phyloP scores from a whole-genome alignment of 257 asterid genomes.

The Plantago ovata region DNA sequence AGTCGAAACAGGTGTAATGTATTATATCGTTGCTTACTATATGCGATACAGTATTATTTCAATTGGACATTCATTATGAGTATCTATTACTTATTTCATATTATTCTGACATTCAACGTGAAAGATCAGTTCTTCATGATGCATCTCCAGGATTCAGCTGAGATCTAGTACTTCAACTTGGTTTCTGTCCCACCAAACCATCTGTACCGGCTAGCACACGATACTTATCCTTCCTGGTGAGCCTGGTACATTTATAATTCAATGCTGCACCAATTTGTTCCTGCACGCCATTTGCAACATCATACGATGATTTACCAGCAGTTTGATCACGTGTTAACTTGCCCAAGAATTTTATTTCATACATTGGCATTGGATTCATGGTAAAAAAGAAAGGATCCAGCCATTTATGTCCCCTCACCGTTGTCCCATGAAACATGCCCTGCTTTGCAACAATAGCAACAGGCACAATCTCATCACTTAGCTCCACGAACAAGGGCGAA shows the following conservation, averaged over 20 bases:
- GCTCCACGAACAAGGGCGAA: conserved; percentile 63
- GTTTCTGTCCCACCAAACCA: neutral
- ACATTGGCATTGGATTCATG: conserved; percentile 77
- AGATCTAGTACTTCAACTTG: neutral
- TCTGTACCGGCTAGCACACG: neutral
- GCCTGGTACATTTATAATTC: neutral
- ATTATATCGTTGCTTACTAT: too few species aligned
- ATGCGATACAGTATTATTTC: too few species aligned
- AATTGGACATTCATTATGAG: too few species aligned
- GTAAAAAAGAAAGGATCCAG: conserved; percentile 72
- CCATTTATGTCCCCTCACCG: conserved; percentile 82
- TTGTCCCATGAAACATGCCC: conserved; percentile 82
- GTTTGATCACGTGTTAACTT: conserved; percentile 20
- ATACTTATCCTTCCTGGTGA: neutral
- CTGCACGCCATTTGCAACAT: neutral
- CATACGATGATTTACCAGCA: neutral
- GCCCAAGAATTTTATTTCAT: conserved; percentile 59
- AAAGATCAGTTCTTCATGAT: too few species aligned
- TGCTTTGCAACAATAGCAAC: conserved; percentile 55
- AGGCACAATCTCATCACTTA: conserved; percentile 60
- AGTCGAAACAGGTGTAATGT: neutral
- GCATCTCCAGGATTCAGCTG: too few species aligned
- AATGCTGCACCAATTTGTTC: neutral
- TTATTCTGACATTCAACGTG: neutral
- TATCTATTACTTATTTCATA: neutral